Evolutionary conservation across 306 rosid genomes (phyloP).

Genomic region (Ammopiptanthus mongolicus): DNA sequence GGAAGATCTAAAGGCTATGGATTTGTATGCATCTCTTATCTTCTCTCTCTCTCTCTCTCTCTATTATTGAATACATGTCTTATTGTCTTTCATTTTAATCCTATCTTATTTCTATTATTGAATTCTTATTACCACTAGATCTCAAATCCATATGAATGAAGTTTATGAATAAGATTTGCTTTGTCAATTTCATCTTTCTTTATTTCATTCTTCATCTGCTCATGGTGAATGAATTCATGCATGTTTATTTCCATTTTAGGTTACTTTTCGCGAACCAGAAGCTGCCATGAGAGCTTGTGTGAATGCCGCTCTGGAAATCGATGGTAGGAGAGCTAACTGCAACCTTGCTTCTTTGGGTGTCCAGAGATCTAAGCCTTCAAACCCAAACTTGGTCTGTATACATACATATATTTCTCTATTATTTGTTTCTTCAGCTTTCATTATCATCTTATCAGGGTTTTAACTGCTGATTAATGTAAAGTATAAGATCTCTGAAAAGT

Average conservation of each 20-base stretch:
- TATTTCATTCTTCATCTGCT: background rate
- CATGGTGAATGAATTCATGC: background rate
- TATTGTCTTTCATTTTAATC: background rate
- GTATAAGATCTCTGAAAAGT: constrained; percentile 34
- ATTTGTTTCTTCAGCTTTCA: background rate
- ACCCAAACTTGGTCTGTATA: constrained; percentile 75
- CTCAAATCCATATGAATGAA: background rate
- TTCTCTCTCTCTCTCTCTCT: background rate
- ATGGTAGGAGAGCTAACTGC: constrained; percentile 94
- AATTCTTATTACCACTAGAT: constrained; percentile 7
- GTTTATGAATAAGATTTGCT: background rate
- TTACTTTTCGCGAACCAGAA: constrained; percentile 84
- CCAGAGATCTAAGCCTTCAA: constrained; percentile 99
- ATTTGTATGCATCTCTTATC: constrained; percentile 57
- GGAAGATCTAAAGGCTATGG: constrained; percentile 99
- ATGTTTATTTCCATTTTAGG: constrained; percentile 39
- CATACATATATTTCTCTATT: background rate
- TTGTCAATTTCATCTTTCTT: background rate
- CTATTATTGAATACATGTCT: no score
- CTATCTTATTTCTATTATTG: background rate
- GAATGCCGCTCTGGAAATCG: constrained; percentile 93
- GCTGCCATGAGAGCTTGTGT: constrained; percentile 99
- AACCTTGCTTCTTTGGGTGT: constrained; percentile 98
- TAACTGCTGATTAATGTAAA: constrained; percentile 17
- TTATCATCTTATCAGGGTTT: background rate